Evolutionary conservation across 352 stramenopile species (phyloP), one percentile per base, ranked within the genome.

Genomic region (Globisporangium spinosum): DNA sequence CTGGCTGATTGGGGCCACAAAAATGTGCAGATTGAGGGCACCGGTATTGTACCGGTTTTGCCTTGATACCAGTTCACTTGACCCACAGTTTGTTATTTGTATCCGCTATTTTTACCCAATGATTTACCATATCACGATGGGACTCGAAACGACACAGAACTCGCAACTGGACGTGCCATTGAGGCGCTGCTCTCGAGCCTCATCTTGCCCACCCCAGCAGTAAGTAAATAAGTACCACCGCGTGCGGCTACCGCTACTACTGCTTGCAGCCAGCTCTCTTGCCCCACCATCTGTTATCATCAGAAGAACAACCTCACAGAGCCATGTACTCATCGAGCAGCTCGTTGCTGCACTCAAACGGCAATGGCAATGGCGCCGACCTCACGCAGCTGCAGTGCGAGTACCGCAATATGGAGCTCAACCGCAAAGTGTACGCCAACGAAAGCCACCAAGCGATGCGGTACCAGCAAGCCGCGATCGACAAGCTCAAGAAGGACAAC

Each of bases 391-490:
- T 99, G 55, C 95, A 98, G 78, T 84, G 92, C 40, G 94, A 98
- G 77, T 98, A 98, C 70, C 88, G 93, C 60, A 97, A 98, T 69
- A 99, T 99, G 96, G 94, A 99, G 80, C 80, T 97, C n/a, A 98
- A 99, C 79, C 90, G 95, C 67, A 93, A 97, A 54, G 96, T 93
- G 53, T 97, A 97, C 62, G 90, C 94, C 15, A 94, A 98, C 61
- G 93, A 98, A 74, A 97, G 78, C 54, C 83, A 97, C 63, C 85
- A 98, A 65, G 90, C 98, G 38, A 93, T 99, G 72, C 90, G 93
- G n/a, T 91, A 93, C 74, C 96, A 99, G 72, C 94, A 98, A 59
- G 77, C 82, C 12, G 89, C 94, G 69, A 94, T 97, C 63, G 88
- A 96, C 62, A 97, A 97, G 67, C 77, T 94, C 32, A 88, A 87